Base-by-base conservation (phyloP, 805 yeast species). In the Yarrowia porcina region DNA sequence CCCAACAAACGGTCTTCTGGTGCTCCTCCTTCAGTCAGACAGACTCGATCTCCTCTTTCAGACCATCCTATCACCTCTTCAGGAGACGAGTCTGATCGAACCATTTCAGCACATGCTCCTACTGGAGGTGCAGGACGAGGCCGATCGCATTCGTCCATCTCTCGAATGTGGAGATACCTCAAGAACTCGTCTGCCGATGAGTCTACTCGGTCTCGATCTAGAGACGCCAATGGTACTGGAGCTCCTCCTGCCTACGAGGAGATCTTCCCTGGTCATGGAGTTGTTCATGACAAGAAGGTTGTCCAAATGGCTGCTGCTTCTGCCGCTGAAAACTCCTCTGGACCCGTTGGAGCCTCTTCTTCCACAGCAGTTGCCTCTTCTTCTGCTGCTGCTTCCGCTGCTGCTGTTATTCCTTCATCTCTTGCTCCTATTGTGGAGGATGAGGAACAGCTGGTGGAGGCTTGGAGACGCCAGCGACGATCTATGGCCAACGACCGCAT, bases 401-500 rank as follows among this genome's bases (percentile, higher is more conserved):
- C 54, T 9, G 18, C 38, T 4, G 36, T 45, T 2, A 32, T 17
- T 15, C 54, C 54, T 17, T 33, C 54, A 12, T 25, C 63, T 17
- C 35, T 44, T 9, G 45, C 65, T 25, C 50, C 52, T 61, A 62
- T 33, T 64, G 62, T 32, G 62, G 63, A 28, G 32, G 33, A 64
- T 27, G 72, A 67, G 15, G 68, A 66, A 45, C 68, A 67, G 50
- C 67, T 67, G 41, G 36, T 69, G 30, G 65, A 67, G 47, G 67
- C 67, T 10, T 82, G 85, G 71, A 70, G 67, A 63, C 64, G 67
- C 12, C 65, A 78, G 65, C 77, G 77, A 66, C 77, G 77, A 67
- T 79, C 78, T 61, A 75, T 82, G 65, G 76, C 75, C 68, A 87
- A 90, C 69, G 97, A 92, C 74, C 87, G 84, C 70, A 87, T 90